Evolutionary conservation across 305 asterid species (phyloP).

Genomic region (Striga hermonthica): DNA sequence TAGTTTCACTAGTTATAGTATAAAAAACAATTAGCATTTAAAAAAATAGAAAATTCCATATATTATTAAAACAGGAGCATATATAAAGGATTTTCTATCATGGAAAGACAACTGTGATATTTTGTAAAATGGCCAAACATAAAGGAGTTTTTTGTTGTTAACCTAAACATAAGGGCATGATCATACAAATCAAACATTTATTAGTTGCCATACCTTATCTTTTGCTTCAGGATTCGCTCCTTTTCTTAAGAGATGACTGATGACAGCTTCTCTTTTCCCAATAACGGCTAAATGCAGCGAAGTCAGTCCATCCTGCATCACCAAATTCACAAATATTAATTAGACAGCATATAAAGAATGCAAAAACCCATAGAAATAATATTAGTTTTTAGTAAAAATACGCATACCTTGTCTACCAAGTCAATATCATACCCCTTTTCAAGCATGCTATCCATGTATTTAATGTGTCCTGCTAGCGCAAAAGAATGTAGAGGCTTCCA

Average conservation of each 20-base stretch:
- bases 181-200: not conserved
- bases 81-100: not conserved
- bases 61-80: not conserved
- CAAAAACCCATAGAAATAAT: constrained; percentile 26
- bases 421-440: constrained; percentile 54
- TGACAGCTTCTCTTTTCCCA: constrained; percentile 86
- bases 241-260: constrained; percentile 88
- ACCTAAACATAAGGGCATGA: not conserved
- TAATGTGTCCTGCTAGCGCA: constrained; percentile 81
- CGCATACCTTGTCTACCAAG: constrained; percentile 52
- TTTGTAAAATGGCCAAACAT: not conserved
- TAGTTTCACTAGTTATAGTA: too few relatives aligned
- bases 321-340: constrained; percentile 27
- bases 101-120: not conserved
- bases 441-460: constrained; percentile 68
- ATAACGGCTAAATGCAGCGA: constrained; percentile 81
- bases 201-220: constrained; percentile 53
- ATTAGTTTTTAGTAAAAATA: not conserved
- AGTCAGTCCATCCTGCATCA: constrained; percentile 74
- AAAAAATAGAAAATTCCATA: too few relatives aligned
- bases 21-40: not conserved
- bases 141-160: not conserved
- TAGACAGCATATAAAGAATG: constrained; percentile 5
- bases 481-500: constrained; percentile 84
- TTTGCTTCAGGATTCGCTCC: constrained; percentile 74